Evolutionary conservation across 1,284 basidiomycete genomes (phyloP), one percentile per base, ranked within the genome.

Genomic region (Marasmius tenuissimus): DNA sequence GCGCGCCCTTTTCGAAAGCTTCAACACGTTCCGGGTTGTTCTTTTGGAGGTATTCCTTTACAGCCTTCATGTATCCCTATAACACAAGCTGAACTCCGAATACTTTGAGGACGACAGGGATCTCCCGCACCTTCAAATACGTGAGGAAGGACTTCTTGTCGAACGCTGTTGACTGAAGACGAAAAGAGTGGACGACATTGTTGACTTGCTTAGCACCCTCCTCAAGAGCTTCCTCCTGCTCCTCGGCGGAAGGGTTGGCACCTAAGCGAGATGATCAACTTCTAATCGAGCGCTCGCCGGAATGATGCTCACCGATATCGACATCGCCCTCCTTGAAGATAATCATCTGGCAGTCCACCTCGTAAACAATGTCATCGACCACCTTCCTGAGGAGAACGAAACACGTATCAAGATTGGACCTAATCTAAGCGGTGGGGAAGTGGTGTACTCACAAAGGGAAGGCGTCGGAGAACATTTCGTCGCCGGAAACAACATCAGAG

Each of bases 391-490:
- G 40, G 54, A 57, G 54, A 67, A 5, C 5, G n/a, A 7, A 37
- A n/a, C 33, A 9, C 18, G 18, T 27, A 27, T 49, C 12, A 49
- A 18, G 18, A n/a, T 18, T 33, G 11, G 14, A 18, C n/a, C 12
- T 7, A 16, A 54, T 38, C 33, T 54, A 54, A 54, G 52, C 34
- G 52, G 20, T 37, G 16, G 16, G 16, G 20, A 40, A 61, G n/a
- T 58, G 20, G 42, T 57, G 56, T 11, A 78, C 87, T 70, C 70
- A 95, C 92, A 92, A 57, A 52, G 89, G 87, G 84, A 91, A 98
- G 68, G 96, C 95, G 82, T 97, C 94, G 51, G 94, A 95, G 86
- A 93, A 86, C 86, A 99, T 92, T 85, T 99, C 97, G 75, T 98
- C 96, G 66, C 79, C 87, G 65, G 87, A 80, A 63, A 98, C 51